Base-by-base conservation (phyloP, 495 filamentous ascomycete species). In the Penicillium canescens region DNA sequence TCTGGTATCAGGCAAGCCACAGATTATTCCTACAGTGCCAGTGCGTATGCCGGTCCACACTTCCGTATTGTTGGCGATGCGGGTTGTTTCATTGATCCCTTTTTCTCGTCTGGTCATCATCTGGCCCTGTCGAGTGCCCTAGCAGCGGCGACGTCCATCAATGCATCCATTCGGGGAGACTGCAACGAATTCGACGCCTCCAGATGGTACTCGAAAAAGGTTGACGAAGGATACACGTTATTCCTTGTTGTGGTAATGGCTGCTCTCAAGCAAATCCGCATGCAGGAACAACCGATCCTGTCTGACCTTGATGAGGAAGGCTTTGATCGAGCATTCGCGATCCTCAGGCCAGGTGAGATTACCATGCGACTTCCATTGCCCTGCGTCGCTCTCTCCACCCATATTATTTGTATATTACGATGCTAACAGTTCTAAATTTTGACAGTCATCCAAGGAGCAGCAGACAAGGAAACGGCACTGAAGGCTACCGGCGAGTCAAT, bases 11-110 rank as follows among this genome's bases (percentile, higher is more conserved):
- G 68, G 37, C 52, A 60, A 2, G 75, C 72, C 3, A 67, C 69
- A n/a, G 71, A 76, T 54, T 77, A 59, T 52, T 77, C 73, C 5
- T 78, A 78, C 49, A 73, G 59, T 41, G 70, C 72, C 8, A 63
- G 62, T 3, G 48, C 50, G 16, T 78, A 74, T 51, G 67, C 65
- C 7, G 14, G 55, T 28, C 67, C 63, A 1, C 56, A 76, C 46
- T 46, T 63, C 0, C 72, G 75, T 21, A 67, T 78, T 7, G 70
- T 61, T n/a, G 75, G 75, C 3, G 75, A 78, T 43, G 73, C 75
- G 1, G 72, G 73, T 6, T 66, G 63, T 55, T 78, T 78, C 51
- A 70, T 78, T 39, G 73, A 76, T 40, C 72, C 72, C 0, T 75
- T 62, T 47, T 78, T 76, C 62, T 71, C 66, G 0, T 78, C 73